phyloP scores from a whole-genome alignment of 1,284 basidiomycete genomes.

The Stereum hirsutum region DNA sequence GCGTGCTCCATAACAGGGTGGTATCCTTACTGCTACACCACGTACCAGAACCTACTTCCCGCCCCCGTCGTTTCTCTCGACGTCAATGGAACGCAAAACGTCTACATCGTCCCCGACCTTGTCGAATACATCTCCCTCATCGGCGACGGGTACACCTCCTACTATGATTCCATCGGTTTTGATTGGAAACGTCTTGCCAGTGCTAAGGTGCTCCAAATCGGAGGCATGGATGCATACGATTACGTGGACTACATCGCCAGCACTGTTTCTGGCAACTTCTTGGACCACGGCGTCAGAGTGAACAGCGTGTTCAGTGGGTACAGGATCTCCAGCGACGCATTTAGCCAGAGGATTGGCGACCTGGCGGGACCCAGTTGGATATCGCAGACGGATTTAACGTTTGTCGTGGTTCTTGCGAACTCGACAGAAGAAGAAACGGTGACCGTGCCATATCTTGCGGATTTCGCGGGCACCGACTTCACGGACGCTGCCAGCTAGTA shows the following conservation, averaged over 20 bases:
- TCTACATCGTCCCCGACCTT: conserved; percentile 49
- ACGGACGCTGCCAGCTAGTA: conserved; percentile 44
- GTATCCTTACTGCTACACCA: conserved; percentile 48
- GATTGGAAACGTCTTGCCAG: conserved; percentile 53
- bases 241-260: conserved; percentile 48
- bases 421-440: conserved; percentile 39
- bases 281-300: conserved; percentile 53
- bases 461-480: conserved; percentile 37
- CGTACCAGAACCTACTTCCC: conserved; percentile 50
- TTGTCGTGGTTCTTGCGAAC: conserved; percentile 36
- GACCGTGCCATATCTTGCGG: conserved; percentile 42
- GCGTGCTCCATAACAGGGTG: conserved; percentile 28
- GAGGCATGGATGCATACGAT: conserved; percentile 41
- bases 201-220: conserved; percentile 46
- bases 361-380: too few species aligned
- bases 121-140: conserved; percentile 38
- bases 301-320: conserved; percentile 58
- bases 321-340: conserved; percentile 30
- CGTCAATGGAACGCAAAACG: conserved; percentile 38
- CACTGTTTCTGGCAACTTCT: conserved; percentile 51
- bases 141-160: conserved; percentile 35
- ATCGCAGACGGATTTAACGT: conserved; percentile 34
- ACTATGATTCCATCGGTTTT: conserved; percentile 41
- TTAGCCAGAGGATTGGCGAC: not conserved
- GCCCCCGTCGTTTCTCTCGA: conserved; percentile 48